Base-by-base conservation (phyloP, 2,329 filamentous ascomycete genomes). In the Parastagonospora nodorum region DNA sequence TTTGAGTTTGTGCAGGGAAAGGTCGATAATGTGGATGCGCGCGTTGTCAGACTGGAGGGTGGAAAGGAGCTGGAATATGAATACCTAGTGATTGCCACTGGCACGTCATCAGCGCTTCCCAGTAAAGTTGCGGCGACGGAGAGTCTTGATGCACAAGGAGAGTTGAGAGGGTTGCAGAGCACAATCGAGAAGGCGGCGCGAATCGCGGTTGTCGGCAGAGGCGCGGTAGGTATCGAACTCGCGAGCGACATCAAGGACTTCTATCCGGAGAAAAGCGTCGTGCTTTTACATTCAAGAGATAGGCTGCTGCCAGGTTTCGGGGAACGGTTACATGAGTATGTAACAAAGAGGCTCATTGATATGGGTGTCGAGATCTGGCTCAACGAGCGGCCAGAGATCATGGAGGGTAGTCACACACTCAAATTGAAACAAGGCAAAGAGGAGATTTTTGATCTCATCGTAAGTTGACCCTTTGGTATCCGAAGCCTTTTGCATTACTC, bases 171-270 rank as follows among this genome's bases (percentile, higher is more conserved):
- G 2, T 76, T 83, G 64, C 83, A 84, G 66, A 82, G 60, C 0
- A 68, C 68, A 2, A 78, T 86, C 42, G 72, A 74, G 6, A 82
- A 79, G 50, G 56, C 57, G 0, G 69, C 76, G 8, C 78, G 77
- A 0, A 74, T 83, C 29, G 67, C 71, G 37, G 69, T 76, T 8
- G 51, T 71, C 7, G 85, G 84, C 2, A 84, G 83, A 0, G 84
- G 84, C 2, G 83, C 85, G 0, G 84, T 84, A 0, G 85, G 85
- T 1, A 80, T 87, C 0, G 82, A 87, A 67, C 69, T 87, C 30
- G 84, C 83, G 0, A 78, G 82, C 0, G 84, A 88, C 60, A 80
- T 82, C 8, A 85, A 85, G 66, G 75, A 75, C 5, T 64, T 73
- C 8, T 84, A 83, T 55, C 82, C 83, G 0, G 75, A 80, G 6